Evolutionary conservation across 805 yeast species (phyloP).

Genomic region (Lachancea fermentati): DNA sequence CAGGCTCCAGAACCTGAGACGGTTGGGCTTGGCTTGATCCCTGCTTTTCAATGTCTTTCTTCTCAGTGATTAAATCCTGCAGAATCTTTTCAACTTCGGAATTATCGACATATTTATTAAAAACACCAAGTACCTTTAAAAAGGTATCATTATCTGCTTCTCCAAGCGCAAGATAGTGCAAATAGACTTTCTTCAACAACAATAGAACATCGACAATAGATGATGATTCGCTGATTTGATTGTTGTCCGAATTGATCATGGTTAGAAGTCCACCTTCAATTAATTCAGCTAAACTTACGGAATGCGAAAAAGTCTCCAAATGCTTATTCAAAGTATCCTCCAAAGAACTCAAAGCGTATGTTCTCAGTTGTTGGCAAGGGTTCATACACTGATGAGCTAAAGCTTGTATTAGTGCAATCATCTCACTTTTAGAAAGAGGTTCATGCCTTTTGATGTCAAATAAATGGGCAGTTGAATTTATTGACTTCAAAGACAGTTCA

Average conservation of each 20-base stretch:
- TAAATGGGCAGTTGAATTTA: slow-evolving; percentile 53
- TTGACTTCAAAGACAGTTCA: slow-evolving; percentile 53
- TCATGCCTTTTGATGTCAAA: slow-evolving; percentile 31
- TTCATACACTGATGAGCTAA: slow-evolving; percentile 85
- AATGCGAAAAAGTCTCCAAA: slow-evolving; percentile 33
- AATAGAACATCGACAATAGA: slow-evolving; percentile 66
- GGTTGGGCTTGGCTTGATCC: background rate
- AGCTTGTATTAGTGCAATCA: slow-evolving; percentile 65
- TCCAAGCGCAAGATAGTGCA: slow-evolving; percentile 40
- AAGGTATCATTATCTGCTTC: slow-evolving; percentile 35
- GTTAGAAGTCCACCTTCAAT: slow-evolving; percentile 77
- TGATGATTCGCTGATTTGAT: slow-evolving; percentile 34
- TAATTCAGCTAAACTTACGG: slow-evolving; percentile 46
- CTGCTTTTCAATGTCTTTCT: slow-evolving; percentile 30
- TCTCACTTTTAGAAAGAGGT: slow-evolving; percentile 31
- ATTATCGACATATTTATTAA: slow-evolving; percentile 37
- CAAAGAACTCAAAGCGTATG: slow-evolving; percentile 56
- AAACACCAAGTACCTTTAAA: slow-evolving; percentile 34
- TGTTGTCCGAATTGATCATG: slow-evolving; percentile 56
- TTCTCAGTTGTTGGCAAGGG: slow-evolving; percentile 74
- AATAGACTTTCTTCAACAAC: slow-evolving; percentile 59
- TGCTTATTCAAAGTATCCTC: slow-evolving; percentile 41
- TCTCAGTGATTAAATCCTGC: slow-evolving; percentile 35
- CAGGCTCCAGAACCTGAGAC: no score
- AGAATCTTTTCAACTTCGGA: slow-evolving; percentile 35